Percentiles rank a stretch among this genome's conserved stretches.
These are phyloP conservation scores for Bacidia rubella DNA, from an alignment of 495 filamentous ascomycete genomes.

Conservation along the genomic window DNA sequence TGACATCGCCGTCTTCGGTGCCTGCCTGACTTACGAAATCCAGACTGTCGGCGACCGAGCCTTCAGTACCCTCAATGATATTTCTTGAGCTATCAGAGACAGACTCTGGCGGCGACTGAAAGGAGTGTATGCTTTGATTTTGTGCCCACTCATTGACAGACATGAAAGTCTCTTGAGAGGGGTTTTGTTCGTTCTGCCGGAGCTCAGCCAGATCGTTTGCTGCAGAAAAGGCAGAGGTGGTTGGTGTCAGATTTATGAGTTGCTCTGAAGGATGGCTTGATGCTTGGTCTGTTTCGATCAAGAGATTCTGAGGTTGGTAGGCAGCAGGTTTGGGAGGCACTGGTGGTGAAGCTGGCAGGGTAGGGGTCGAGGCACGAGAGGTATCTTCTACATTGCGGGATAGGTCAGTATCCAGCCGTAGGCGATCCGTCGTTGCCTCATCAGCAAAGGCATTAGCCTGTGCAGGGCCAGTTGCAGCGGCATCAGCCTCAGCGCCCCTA, in stretches of 20 bases:
- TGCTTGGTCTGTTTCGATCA: slow-evolving; percentile 25
- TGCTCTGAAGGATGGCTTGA: slow-evolving; percentile 29
- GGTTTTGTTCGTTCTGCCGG: slow-evolving; percentile 14
- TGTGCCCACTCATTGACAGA: slow-evolving; percentile 24
- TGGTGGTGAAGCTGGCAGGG: slow-evolving; percentile 6
- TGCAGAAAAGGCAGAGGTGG: slow-evolving; percentile 14
- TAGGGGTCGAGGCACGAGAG: background rate
- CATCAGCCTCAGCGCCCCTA: slow-evolving; percentile 31
- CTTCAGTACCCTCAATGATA: slow-evolving; percentile 17
- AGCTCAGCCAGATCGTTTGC: slow-evolving; percentile 24
- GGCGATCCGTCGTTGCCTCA: slow-evolving; percentile 22
- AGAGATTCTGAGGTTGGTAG: slow-evolving; percentile 10
- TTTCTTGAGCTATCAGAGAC: background rate
- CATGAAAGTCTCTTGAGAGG: slow-evolving; percentile 23
- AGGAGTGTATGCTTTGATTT: slow-evolving; percentile 17
- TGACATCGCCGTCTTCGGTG: slow-evolving; percentile 37
- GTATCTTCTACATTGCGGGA: slow-evolving; percentile 1
- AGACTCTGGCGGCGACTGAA: slow-evolving; percentile 20
- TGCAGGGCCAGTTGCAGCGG: slow-evolving; percentile 34
- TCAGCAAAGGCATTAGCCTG: slow-evolving; percentile 48
- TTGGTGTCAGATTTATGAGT: slow-evolving; percentile 34
- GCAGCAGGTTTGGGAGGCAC: slow-evolving; percentile 11
- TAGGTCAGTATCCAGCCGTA: background rate
- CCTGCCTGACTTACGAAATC: slow-evolving; percentile 17
- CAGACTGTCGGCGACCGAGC: slow-evolving; percentile 15